Base-by-base conservation (phyloP, 129 eudicot species). In the Kitagawia praeruptora region DNA sequence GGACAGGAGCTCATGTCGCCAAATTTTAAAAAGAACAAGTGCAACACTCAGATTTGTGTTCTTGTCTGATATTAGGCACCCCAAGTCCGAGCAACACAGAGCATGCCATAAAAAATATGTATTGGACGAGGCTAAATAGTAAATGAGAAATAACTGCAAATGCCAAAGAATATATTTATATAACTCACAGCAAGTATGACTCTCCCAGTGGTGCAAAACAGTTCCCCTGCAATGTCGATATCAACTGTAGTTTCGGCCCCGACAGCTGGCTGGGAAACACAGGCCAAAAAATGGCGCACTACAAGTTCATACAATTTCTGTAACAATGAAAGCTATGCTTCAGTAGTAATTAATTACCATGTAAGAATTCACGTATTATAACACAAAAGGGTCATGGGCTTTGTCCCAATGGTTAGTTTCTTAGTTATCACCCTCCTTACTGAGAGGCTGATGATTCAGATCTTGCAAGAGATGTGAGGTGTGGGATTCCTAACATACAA, bases 201-300 rank as follows among this genome's bases (percentile, higher is more conserved):
- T 88, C 99, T 92, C 63, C 97, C 97, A 76, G 87, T 82, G 75
- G 97, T 88, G 76, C 90, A 87, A 84, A 95, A 95, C 64, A 51
- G 76, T 83, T 95, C 99, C 42, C 99, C 95, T 12, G 99, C 99
- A 85, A 95, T 90, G 84, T 95, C 99, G 61, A 90, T 87, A 40
- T 92, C 93, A 42, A 95, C 97, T 34, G 89, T 92, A 70, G 99
- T 95, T 87, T 92, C 97, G 51, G 99, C 99, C 38, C 97, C 94
- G 42, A 88, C 80, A 44, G 99, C 99, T 70, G 99, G 99, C 82
- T 89, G 93, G 82, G 99, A 95, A 79, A 95, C 97, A 87, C 97
- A 95, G 37, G 99, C 99, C 79, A 95, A 85, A 81, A 86, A 95
- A 89, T 95, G 99, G 64, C 97, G 97, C 85, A 92, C 97, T 70